Conservation (phyloP, 345 rosid species). For the Lagerstroemia speciosa region DNA sequence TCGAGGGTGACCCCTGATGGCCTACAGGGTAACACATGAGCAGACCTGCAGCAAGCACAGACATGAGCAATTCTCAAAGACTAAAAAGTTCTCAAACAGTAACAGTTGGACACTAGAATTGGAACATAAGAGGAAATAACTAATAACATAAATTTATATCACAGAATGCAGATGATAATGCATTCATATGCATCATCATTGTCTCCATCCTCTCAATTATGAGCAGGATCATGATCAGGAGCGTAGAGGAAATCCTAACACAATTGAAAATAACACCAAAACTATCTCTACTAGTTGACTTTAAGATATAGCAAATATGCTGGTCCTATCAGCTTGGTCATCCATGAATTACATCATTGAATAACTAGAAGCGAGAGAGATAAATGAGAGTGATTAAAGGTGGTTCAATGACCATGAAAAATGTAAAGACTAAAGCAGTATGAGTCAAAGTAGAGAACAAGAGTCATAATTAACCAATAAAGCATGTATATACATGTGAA, state of each 20-base stretch:
- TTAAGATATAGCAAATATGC: not conserved
- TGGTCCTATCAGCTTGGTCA: not conserved
- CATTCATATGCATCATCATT: not conserved
- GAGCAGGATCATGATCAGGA: not conserved
- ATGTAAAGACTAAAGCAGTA: not conserved
- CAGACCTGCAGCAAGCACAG: conserved; percentile 52
- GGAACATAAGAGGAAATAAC: not conserved
- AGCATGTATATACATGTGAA: not conserved
- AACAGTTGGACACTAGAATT: not conserved
- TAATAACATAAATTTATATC: not conserved
- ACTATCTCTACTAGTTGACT: not conserved
- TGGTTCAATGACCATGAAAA: not conserved
- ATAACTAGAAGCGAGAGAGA: not conserved
- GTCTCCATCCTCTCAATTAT: not conserved
- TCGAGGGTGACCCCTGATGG: conserved; percentile 73
- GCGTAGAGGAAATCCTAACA: not conserved
- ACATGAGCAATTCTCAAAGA: not conserved
- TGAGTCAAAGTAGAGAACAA: not conserved
- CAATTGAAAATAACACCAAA: not conserved
- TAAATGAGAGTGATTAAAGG: not conserved
- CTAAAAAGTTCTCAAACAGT: not conserved
- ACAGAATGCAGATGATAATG: not conserved
- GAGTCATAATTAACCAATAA: not conserved
- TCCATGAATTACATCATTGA: not conserved
- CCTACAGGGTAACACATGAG: conserved; percentile 81